These are phyloP conservation scores for Hydnomerulius pinastri DNA, from an alignment of 768 basidiomycete species.

Conservation along the genomic window DNA sequence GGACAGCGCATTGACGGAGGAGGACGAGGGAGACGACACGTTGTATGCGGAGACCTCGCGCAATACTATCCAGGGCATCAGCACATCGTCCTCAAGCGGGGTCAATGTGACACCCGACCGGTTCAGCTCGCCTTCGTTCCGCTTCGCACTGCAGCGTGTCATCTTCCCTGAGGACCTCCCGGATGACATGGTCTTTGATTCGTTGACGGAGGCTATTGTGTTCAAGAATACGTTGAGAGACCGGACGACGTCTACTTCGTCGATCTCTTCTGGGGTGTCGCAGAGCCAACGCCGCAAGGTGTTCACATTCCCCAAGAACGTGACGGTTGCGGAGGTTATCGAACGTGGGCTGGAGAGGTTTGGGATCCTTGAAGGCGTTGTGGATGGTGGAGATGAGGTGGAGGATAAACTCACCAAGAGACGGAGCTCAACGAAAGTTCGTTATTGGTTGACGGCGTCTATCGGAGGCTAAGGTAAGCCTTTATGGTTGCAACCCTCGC, in stretches of 20 bases:
- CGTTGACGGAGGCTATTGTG: constrained; percentile 90
- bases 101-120: constrained; percentile 63
- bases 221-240: constrained; percentile 74
- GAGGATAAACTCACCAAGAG: constrained; percentile 90
- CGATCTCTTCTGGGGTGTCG: constrained; percentile 54
- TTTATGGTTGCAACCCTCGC: constrained; percentile 2
- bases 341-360: constrained; percentile 91
- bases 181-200: constrained; percentile 93
- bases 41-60: constrained; percentile 38
- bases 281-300: constrained; percentile 73
- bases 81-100: constrained; percentile 21
- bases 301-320: constrained; percentile 91
- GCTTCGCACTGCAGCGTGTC: constrained; percentile 84
- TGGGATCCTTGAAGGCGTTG: constrained; percentile 95
- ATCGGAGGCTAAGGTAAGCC: constrained; percentile 62
- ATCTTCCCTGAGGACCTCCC: constrained; percentile 92
- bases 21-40: constrained; percentile 43
- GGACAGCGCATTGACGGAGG: constrained; percentile 47
- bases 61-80: constrained; percentile 29
- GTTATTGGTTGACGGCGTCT: constrained; percentile 76
- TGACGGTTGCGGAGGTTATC: constrained; percentile 95
- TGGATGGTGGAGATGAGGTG: constrained; percentile 97
- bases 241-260: constrained; percentile 41
- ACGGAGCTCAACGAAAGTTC: constrained; percentile 72
- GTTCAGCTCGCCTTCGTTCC: constrained; percentile 79